A percentile compares a stretch with the other conserved stretches of the same genome.
phyloP scores from a whole-genome alignment of 1,284 basidiomycete species.

The Mycena citricolor region DNA sequence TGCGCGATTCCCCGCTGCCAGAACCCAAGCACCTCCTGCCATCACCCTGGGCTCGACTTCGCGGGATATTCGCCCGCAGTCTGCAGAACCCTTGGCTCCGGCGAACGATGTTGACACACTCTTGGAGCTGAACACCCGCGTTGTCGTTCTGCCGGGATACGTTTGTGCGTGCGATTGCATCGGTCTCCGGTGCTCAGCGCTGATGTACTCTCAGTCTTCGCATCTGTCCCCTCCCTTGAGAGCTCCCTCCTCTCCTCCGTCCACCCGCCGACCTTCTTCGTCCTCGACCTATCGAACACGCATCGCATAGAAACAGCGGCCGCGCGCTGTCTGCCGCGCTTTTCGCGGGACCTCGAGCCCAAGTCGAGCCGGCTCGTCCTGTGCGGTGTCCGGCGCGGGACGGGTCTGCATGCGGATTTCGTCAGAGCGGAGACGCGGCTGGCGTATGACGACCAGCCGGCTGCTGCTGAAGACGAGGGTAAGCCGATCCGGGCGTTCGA shows the following conservation, averaged over 20 bases:
- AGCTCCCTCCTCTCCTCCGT: conserved; percentile 1
- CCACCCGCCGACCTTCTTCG: conserved; percentile 1
- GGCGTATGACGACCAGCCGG: too few relatives aligned
- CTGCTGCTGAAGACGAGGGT: not conserved
- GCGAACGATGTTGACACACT: not conserved
- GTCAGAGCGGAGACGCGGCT: conserved; percentile 7
- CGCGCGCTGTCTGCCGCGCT: conserved; percentile 14
- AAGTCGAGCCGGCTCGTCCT: conserved; percentile 4
- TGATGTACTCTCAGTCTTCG: conserved; percentile 19
- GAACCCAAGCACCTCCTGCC: conserved; percentile 1
- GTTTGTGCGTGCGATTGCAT: conserved; percentile 24
- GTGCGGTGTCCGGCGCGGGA: conserved; percentile 4
- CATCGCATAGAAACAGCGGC: conserved; percentile 23
- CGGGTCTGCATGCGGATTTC: conserved; percentile 15
- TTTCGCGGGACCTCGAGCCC: conserved; percentile 9
- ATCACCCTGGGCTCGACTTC: conserved; percentile 1
- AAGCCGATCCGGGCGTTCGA: conserved; percentile 6
- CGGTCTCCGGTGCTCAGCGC: too few relatives aligned
- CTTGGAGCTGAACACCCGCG: conserved; percentile 11
- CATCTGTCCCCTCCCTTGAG: conserved; percentile 21
- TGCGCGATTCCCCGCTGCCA: conserved; percentile 5
- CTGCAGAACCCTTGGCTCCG: too few relatives aligned
- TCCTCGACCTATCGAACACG: conserved; percentile 18
- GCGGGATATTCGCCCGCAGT: not conserved
- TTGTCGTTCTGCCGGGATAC: conserved; percentile 24